Percentiles rank a stretch among this genome's conserved stretches.
These are phyloP conservation scores for Microcera coccophila DNA, from an alignment of 2,329 filamentous ascomycete genomes.

Conservation along the genomic window DNA sequence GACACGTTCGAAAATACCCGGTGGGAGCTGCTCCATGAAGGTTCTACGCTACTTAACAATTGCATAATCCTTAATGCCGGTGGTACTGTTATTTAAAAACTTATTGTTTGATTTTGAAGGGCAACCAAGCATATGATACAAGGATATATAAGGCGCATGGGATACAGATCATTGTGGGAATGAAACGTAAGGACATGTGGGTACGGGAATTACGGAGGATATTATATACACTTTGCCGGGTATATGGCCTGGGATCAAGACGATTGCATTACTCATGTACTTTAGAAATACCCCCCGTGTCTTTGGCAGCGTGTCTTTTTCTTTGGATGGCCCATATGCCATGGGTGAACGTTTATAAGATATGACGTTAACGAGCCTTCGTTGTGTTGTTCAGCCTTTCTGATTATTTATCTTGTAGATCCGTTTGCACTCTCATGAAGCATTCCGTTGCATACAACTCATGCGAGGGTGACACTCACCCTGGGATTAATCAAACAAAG, in stretches of 20 bases:
- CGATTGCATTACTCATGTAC: slow-evolving; percentile 17
- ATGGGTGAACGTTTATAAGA: background rate
- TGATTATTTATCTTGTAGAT: too few species aligned
- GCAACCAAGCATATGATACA: background rate
- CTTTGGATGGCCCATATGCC: background rate
- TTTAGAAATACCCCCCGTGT: slow-evolving; percentile 29
- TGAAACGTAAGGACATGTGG: background rate
- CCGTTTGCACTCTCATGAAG: too few species aligned
- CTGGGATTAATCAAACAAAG: background rate
- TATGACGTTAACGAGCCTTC: slow-evolving; percentile 3
- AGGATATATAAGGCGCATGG: slow-evolving; percentile 4
- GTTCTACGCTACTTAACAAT: slow-evolving; percentile 72
- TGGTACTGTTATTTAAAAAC: slow-evolving; percentile 23
- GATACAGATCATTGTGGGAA: background rate
- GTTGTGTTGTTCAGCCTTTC: slow-evolving; percentile 2
- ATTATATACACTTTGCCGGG: background rate
- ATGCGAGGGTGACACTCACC: too few species aligned
- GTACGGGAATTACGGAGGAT: background rate
- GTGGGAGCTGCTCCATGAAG: slow-evolving; percentile 91
- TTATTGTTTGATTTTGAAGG: slow-evolving; percentile 1
- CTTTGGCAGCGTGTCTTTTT: background rate
- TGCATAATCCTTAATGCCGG: slow-evolving; percentile 57
- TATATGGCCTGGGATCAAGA: slow-evolving; percentile 8
- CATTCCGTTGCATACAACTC: too few species aligned
- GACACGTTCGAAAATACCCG: slow-evolving; percentile 77